phyloP scores from a whole-genome alignment of 1,284 basidiomycete species.

The Coniophora puteana region DNA sequence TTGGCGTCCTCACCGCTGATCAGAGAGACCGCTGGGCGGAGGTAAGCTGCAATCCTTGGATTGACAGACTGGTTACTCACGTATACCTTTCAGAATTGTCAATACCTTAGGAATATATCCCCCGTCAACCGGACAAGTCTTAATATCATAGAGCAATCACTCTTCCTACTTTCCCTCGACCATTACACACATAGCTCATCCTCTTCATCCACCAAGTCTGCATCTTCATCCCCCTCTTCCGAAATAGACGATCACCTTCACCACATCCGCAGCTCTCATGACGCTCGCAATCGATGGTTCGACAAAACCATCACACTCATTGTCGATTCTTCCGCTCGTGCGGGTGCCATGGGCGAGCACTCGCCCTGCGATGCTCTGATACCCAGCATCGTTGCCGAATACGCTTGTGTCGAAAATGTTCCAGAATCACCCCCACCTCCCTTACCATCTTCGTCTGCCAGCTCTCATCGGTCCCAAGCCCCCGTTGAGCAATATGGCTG shows the following conservation, averaged over 20 bases:
- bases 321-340: slow-evolving; percentile 84
- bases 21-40: slow-evolving; percentile 82
- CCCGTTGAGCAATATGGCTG: slow-evolving; percentile 36
- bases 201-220: slow-evolving; percentile 9
- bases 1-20: slow-evolving; percentile 80
- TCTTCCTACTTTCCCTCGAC: slow-evolving; percentile 74
- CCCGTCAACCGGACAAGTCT: slow-evolving; percentile 60
- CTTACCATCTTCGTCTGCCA: no score
- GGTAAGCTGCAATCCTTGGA: slow-evolving; percentile 39
- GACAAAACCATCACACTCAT: slow-evolving; percentile 87
- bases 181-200: slow-evolving; percentile 37
- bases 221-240: slow-evolving; percentile 8
- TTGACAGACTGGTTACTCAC: slow-evolving; percentile 2
- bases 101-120: slow-evolving; percentile 67
- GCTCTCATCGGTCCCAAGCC: no score
- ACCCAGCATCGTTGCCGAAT: slow-evolving; percentile 89
- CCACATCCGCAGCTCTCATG: slow-evolving; percentile 66
- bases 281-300: slow-evolving; percentile 85
- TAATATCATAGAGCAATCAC: slow-evolving; percentile 65
- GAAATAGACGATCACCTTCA: slow-evolving; percentile 78
- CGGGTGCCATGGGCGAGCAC: slow-evolving; percentile 91
- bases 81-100: slow-evolving; percentile 53
- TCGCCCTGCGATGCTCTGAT: slow-evolving; percentile 91
- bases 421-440: no score
- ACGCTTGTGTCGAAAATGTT: slow-evolving; percentile 66